Evolutionary conservation across 805 yeast species (phyloP), one percentile per base, ranked within the genome.

Genomic region (Tetrapisispora taiwanensis): DNA sequence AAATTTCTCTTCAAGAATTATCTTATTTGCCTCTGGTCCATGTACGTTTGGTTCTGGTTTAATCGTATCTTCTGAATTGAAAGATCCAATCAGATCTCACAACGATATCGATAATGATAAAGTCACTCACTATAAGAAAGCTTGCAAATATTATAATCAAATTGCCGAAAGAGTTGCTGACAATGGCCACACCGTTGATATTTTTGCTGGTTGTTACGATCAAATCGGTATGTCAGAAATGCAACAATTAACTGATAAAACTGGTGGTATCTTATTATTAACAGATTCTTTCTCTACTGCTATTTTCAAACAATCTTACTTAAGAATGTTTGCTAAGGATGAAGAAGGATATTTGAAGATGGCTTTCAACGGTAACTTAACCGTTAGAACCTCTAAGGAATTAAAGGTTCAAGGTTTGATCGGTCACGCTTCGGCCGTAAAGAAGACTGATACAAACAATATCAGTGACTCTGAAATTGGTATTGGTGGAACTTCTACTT

Each of bases 61-160:
- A 62, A 87, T 89, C 53, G 97, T 90, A 27, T 85, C 92, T 39
- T 78, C 81, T 26, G 90, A 86, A 63, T 74, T 90, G 62, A 84
- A 84, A 61, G 97, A 90, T 65, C 95, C 97, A 39, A 84, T 90
- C 55, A 78, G 97, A 70, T 90, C 97, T 13, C 97, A 90, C 67
- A 85, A 84, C 58, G 97, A 90, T 62, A 84, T 90, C 52, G 97
- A 90, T 63, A 80, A 87, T 54, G 95, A 89, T 55, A 66, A 73
- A 41, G 94, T 95, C 46, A 81, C 81, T 60, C 95, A 87, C 62
- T 84, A 78, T 69, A 81, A 84, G 57, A 84, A 84, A 62, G 90
- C 95, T 12, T 74, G 74, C 53, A 81, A 85, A 62, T 87, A 78
- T 59, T 88, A 86, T 64, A 88, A 82, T 50, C 68, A 71, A 30